Evolutionary conservation across 108 stramenopile species (phyloP).

Genomic region (Fistulifera pelliculosa): DNA sequence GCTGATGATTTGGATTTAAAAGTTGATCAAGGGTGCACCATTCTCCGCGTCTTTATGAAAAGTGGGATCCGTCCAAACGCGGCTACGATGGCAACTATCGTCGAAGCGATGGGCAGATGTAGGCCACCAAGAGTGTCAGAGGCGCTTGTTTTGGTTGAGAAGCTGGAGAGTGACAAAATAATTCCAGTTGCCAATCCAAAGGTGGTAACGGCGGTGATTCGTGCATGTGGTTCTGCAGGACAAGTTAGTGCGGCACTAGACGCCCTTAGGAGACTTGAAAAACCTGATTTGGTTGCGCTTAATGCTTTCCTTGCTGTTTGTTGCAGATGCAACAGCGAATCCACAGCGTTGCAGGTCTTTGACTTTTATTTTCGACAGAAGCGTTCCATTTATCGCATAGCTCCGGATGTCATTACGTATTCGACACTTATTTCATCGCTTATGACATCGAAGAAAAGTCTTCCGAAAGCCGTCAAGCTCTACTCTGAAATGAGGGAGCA

Average conservation of each 20-base stretch:
- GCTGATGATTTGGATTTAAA: constrained; percentile 4
- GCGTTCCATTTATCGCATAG: constrained; percentile 2
- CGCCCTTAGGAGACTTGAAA: constrained; percentile 29
- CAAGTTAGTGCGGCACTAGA: constrained; percentile 45
- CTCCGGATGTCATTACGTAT: constrained; percentile 68
- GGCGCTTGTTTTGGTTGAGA: constrained; percentile 42
- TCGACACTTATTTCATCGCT: constrained; percentile 55
- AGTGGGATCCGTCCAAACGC: constrained; percentile 45
- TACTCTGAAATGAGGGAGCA: constrained; percentile 61
- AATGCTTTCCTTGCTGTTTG: constrained; percentile 70
- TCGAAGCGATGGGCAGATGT: constrained; percentile 63
- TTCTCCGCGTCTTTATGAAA: constrained; percentile 48
- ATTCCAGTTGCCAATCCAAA: constrained; percentile 29
- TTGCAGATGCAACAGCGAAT: constrained; percentile 36
- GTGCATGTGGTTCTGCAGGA: constrained; percentile 36
- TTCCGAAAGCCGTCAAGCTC: constrained; percentile 26
- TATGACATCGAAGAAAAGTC: constrained; percentile 32
- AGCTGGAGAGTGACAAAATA: constrained; percentile 32
- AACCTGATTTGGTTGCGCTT: constrained; percentile 62
- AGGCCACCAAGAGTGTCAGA: constrained; percentile 46
- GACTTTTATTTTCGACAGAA: constrained; percentile 24
- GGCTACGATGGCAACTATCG: constrained; percentile 41
- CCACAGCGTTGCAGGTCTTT: constrained; percentile 49
- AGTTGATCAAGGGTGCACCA: constrained; percentile 38
- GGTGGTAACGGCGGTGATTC: constrained; percentile 60